Conservation (phyloP, 345 rosid species). For the Hibiscus trionum region DNA sequence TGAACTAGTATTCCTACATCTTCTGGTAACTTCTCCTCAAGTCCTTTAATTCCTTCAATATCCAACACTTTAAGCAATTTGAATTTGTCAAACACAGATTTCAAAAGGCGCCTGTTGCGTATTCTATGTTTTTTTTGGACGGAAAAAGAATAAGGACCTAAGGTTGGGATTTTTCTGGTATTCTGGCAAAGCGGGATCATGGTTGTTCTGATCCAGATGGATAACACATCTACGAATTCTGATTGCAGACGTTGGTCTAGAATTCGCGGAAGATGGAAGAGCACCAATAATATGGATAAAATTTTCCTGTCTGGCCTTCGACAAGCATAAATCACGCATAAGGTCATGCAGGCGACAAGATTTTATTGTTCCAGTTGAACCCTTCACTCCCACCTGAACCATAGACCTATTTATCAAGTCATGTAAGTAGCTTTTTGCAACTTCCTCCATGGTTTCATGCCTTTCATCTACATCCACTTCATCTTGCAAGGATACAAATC, state of each 20-base stretch:
- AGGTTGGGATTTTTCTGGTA: constrained; percentile 5
- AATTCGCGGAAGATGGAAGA: background rate
- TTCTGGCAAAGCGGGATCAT: constrained; percentile 1
- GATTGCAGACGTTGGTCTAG: background rate
- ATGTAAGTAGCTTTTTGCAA: constrained; percentile 15
- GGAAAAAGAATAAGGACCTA: constrained; percentile 14
- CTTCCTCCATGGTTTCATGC: constrained; percentile 17
- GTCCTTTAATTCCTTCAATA: constrained; percentile 16
- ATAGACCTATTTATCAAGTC: constrained; percentile 24
- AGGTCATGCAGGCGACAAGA: constrained; percentile 32
- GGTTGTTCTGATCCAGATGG: background rate
- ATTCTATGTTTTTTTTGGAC: constrained; percentile 11
- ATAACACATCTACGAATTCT: constrained; percentile 6
- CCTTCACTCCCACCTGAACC: constrained; percentile 25
- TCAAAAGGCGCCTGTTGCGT: background rate
- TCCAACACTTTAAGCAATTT: constrained; percentile 12
- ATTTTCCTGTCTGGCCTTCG: constrained; percentile 21
- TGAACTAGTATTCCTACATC: constrained; percentile 7
- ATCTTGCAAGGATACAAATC: constrained; percentile 4
- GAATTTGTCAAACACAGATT: constrained; percentile 12
- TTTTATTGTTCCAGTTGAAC: constrained; percentile 26
- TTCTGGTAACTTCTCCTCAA: constrained; percentile 10
- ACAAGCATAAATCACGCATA: constrained; percentile 29
- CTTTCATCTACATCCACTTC: constrained; percentile 13
- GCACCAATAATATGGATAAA: constrained; percentile 15